Base-by-base conservation (phyloP, 2,329 filamentous ascomycete species). In the Pleurostoma richardsiae region DNA sequence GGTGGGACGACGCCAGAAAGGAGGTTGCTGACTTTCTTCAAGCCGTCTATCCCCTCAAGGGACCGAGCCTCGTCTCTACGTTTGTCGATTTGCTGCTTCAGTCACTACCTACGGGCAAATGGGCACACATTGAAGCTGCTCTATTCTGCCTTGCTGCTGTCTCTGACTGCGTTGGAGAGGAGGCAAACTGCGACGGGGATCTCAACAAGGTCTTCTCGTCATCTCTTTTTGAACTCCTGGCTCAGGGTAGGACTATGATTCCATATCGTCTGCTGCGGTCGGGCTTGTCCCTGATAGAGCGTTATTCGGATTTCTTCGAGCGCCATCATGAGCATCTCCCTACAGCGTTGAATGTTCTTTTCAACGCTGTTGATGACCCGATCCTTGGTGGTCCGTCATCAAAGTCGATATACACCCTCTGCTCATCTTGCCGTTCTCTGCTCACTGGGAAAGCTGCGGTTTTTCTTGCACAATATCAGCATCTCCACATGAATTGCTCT, bases 11-110 rank as follows among this genome's bases (percentile, higher is more conserved):
- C 48, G 88, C 88, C 42, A 77, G 89, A 30, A 83, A 86, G 54
- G 89, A 95, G 57, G 83, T 91, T n/a, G 77, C 80, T 43, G 88
- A 95, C 60, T 76, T 94, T 43, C 71, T 94, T 29, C 82, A 90
- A 54, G 82, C 85, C 3, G 79, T 85, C 3, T 91, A 84, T 55
- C 73, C 83, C 3, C 65, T 86, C 11, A 74, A 77, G 39, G 81
- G 80, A 0, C 68, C 74, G 28, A 64, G 72, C 33, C 63, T 86
- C 8, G 69, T 86, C 39, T 69, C 72, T 2, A 73, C 74, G 6
- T 85, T 86, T 53, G 73, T 74, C 39, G 70, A 78, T 40, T 58
- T 80, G n/a, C 70, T 78, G 26, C 64, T 80, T 30, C 69, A 73
- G 47, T 72, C 76, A 3, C 61, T 82, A 11, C 59, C 65, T 11